Percentiles rank a stretch among this genome's conserved stretches.
Evolutionary conservation across 2,329 filamentous ascomycete genomes (phyloP).

Genomic region (Neoscytalidium dimidiatum): DNA sequence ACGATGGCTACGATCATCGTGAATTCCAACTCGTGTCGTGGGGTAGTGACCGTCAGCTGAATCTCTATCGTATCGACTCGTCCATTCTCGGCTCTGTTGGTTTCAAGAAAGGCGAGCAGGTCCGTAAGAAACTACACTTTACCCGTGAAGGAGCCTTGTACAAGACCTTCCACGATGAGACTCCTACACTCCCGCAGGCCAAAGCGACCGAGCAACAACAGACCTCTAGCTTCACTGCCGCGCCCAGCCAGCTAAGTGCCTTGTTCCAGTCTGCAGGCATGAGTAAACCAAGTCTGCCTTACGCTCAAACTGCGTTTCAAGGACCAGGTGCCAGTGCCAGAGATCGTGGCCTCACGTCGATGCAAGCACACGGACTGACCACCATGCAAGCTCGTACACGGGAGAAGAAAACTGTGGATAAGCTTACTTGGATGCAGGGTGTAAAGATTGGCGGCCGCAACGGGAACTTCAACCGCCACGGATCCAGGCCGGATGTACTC

Average conservation of each 20-base stretch:
- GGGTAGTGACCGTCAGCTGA: slow-evolving; percentile 82
- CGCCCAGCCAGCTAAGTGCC: slow-evolving; percentile 23
- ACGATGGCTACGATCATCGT: slow-evolving; percentile 73
- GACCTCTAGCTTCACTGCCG: slow-evolving; percentile 3
- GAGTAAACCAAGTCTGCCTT: slow-evolving; percentile 24
- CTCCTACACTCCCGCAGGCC: slow-evolving; percentile 20
- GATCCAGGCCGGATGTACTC: slow-evolving; percentile 23
- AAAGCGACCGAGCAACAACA: slow-evolving; percentile 6
- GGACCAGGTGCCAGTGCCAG: slow-evolving; percentile 27
- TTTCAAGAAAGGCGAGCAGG: slow-evolving; percentile 68
- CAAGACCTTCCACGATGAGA: slow-evolving; percentile 73
- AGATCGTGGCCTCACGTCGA: slow-evolving; percentile 40
- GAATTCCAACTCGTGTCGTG: slow-evolving; percentile 94
- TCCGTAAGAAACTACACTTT: slow-evolving; percentile 66
- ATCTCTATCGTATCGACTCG: slow-evolving; percentile 72
- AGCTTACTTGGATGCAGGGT: slow-evolving; percentile 66
- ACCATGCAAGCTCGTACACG: slow-evolving; percentile 52
- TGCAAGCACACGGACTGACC: slow-evolving; percentile 50
- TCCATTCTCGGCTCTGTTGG: slow-evolving; percentile 69
- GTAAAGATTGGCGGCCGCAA: slow-evolving; percentile 58
- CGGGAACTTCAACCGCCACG: slow-evolving; percentile 24
- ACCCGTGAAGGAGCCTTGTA: slow-evolving; percentile 85
- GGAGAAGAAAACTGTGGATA: slow-evolving; percentile 54
- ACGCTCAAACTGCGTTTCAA: slow-evolving; percentile 26
- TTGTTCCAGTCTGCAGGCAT: slow-evolving; percentile 25